Base-by-base conservation (phyloP, 306 rosid species). In the Fragaria iinumae region DNA sequence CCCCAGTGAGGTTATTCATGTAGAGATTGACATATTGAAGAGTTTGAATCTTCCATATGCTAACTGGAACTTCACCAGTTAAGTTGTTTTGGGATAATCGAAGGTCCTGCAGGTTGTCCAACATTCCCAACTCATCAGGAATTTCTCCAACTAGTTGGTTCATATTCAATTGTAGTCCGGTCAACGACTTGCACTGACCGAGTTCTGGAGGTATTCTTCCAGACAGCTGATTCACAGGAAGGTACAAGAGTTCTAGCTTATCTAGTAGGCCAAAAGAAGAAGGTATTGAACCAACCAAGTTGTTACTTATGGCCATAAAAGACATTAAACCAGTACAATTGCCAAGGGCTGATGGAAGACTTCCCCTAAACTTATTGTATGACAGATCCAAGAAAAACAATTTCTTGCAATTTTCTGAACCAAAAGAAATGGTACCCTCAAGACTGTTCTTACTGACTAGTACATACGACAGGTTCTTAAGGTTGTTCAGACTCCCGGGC, bases 1-100 rank as follows among this genome's bases (percentile, higher is more conserved):
- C 89, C 39, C 97, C 98, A 4, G 81, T 84, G 60, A 94, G 96
- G 63, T 76, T 86, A 49, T 94, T 94, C 27, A 84, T 81, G 71
- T 91, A 90, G 71, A 94, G 81, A 72, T 76, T 81, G 78, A 94
- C 66, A 55, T 84, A 34, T 82, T 85, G 44, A 50, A 94, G 96
- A 67, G 84, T 74, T 53, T 73, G 89, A 80, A 90, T 92, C 91
- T 90, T 94, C 98, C 98, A 94, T 14, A 94, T 73, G 64, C 91
- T 84, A 5, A 79, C 80, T 4, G 98, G 98, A 83, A 94, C 90
- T 81, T 90, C 89, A 34, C 98, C 98, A 0, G 68, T 83, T 76
- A 94, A 78, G 39, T 27, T 79, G 79, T 94, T 94, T 7, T 79
- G 52, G 66, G 85, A 90, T 81, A 92, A 72, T 50, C 82, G 78